Conservation (phyloP, 345 rosid genomes). For the Syzygium aromaticum region DNA sequence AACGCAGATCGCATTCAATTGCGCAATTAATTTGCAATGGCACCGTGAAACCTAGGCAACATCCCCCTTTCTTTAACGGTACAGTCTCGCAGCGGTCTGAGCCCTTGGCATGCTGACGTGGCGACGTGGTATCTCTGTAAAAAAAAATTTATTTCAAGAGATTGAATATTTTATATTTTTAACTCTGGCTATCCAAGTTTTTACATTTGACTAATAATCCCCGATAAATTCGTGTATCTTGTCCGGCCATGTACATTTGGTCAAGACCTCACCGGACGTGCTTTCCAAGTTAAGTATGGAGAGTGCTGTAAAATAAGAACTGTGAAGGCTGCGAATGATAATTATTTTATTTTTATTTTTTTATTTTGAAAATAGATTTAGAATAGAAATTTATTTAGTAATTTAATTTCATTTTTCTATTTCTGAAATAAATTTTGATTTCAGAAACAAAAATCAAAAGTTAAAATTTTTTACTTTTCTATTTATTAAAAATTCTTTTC, state of each 20-base stretch:
- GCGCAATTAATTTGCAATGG: background rate
- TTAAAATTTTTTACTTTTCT: too few relatives aligned
- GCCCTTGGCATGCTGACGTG: background rate
- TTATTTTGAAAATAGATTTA: rapidly evolving
- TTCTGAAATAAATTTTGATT: too few relatives aligned
- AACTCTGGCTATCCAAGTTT: too few relatives aligned
- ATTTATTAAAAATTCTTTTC: too few relatives aligned
- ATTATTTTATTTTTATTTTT: too few relatives aligned
- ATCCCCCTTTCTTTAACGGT: background rate
- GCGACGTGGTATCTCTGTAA: background rate
- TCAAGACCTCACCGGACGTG: background rate
- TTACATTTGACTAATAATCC: background rate
- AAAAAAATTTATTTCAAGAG: background rate
- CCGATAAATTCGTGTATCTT: too few relatives aligned
- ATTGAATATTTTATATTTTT: background rate
- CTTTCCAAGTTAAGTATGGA: background rate
- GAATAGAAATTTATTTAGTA: too few relatives aligned
- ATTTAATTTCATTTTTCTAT: too few relatives aligned
- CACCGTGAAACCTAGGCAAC: background rate
- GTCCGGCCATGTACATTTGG: background rate
- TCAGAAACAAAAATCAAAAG: too few relatives aligned
- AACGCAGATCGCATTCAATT: background rate
- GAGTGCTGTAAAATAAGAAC: background rate
- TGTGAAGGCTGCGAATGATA: too few relatives aligned
- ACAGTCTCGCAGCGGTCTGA: background rate